Conservation (phyloP, 257 asterid species). For the Eucommia ulmoides region DNA sequence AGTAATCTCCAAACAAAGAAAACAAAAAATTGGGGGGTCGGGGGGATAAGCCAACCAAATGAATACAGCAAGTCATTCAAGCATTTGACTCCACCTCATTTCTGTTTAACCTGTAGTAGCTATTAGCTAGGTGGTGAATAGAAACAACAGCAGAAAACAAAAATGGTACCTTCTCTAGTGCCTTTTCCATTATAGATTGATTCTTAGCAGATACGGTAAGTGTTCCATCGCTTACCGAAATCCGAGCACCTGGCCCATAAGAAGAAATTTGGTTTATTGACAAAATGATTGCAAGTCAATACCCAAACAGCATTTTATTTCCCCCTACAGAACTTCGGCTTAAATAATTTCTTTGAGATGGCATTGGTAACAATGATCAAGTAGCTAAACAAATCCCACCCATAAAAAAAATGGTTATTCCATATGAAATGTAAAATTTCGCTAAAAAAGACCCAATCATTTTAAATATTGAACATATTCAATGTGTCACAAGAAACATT, state of each 20-base stretch:
- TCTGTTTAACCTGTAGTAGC: neutral
- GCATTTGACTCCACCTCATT: neutral
- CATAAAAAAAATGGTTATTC: too few species aligned
- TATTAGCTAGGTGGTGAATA: neutral
- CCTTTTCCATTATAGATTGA: slow-evolving; percentile 60
- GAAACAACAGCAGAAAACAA: slow-evolving; percentile 4
- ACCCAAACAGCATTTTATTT: too few species aligned
- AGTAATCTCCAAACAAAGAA: neutral
- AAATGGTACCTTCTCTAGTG: slow-evolving; percentile 63
- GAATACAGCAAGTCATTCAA: slow-evolving; percentile 8
- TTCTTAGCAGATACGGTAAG: slow-evolving; percentile 80
- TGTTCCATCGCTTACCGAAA: slow-evolving; percentile 70
- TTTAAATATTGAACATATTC: too few species aligned
- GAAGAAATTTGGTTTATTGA: too few species aligned
- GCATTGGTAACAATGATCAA: too few species aligned
- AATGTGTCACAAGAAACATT: too few species aligned
- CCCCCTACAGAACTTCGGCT: too few species aligned
- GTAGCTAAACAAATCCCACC: too few species aligned
- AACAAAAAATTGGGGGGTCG: neutral
- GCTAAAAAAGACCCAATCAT: too few species aligned
- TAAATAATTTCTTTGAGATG: too few species aligned
- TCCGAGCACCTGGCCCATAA: slow-evolving; percentile 61
- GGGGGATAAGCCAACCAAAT: neutral
- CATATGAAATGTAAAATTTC: too few species aligned
- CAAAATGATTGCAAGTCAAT: too few species aligned